These are phyloP conservation scores for Rhizoctonia solani DNA, from an alignment of 1,284 basidiomycete species.

Conservation along the genomic window DNA sequence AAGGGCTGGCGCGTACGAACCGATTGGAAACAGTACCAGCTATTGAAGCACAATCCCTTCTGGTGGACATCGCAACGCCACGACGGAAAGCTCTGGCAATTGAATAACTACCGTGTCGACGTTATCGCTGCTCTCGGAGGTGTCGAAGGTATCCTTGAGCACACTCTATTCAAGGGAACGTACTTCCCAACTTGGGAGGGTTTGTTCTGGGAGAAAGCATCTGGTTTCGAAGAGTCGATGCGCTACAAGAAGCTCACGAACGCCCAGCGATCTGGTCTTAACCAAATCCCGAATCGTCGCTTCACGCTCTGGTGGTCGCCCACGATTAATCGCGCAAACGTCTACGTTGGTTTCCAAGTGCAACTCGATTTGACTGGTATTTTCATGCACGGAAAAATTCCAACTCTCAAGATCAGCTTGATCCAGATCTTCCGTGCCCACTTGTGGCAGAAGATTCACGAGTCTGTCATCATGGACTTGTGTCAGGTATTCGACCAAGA, in stretches of 20 bases:
- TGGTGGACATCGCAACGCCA: slow-evolving; percentile 99
- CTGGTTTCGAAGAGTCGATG: slow-evolving; percentile 97
- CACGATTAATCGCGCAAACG: slow-evolving; percentile 96
- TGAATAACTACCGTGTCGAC: slow-evolving; percentile 98
- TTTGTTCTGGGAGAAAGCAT: slow-evolving; percentile 96
- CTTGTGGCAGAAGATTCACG: slow-evolving; percentile 93
- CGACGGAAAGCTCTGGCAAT: slow-evolving; percentile 96
- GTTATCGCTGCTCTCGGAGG: slow-evolving; percentile 98
- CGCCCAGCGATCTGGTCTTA: slow-evolving; percentile 93
- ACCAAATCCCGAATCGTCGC: slow-evolving; percentile 99
- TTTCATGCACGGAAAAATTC: slow-evolving; percentile 97
- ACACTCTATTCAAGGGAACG: slow-evolving; percentile 97
- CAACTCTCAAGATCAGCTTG: slow-evolving; percentile 95
- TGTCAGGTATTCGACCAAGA: slow-evolving; percentile 99
- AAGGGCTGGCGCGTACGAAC: slow-evolving; percentile 79
- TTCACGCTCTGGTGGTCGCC: slow-evolving; percentile 99
- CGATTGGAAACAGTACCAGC: slow-evolving; percentile 97
- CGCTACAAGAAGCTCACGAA: slow-evolving; percentile 95
- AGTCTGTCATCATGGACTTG: slow-evolving; percentile 95
- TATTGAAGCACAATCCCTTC: slow-evolving; percentile 94
- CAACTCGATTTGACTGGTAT: slow-evolving; percentile 96
- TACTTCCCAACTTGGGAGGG: slow-evolving; percentile 93
- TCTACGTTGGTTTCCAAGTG: slow-evolving; percentile 99
- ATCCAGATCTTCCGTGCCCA: slow-evolving; percentile 99
- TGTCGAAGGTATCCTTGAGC: slow-evolving; percentile 96